phyloP scores from a whole-genome alignment of 805 yeast species.

The Brettanomyces bruxellensis region DNA sequence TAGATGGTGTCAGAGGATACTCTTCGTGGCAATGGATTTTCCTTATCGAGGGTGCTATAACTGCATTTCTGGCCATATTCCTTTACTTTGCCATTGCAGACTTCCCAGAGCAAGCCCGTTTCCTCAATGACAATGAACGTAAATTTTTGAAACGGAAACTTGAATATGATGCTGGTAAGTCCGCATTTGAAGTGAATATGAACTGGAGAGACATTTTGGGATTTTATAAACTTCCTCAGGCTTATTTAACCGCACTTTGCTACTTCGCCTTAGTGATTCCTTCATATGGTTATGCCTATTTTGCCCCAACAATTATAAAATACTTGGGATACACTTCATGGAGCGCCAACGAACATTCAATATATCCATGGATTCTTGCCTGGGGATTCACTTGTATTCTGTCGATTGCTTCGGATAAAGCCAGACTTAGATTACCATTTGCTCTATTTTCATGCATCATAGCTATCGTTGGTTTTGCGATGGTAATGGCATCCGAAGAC shows the following conservation, averaged over 20 bases:
- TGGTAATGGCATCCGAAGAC: slow-evolving; percentile 32
- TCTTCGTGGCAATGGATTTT: slow-evolving; percentile 41
- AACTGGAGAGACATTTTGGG: slow-evolving; percentile 34
- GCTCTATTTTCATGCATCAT: slow-evolving; percentile 25
- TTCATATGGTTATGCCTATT: slow-evolving; percentile 66
- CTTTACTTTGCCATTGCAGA: slow-evolving; percentile 49
- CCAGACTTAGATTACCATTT: slow-evolving; percentile 37
- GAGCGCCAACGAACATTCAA: slow-evolving; percentile 70
- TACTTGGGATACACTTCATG: slow-evolving; percentile 59
- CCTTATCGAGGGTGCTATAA: slow-evolving; percentile 29
- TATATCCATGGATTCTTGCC: slow-evolving; percentile 78
- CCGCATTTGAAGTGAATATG: slow-evolving; percentile 40
- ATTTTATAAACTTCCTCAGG: slow-evolving; percentile 50
- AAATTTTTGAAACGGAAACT: slow-evolving; percentile 50
- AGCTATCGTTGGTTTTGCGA: slow-evolving; percentile 47
- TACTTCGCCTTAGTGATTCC: slow-evolving; percentile 64
- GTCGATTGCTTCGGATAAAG: slow-evolving; percentile 54
- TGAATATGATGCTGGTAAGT: slow-evolving; percentile 40
- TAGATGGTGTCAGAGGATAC: slow-evolving; percentile 36
- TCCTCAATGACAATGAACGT: slow-evolving; percentile 43
- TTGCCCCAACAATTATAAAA: slow-evolving; percentile 58
- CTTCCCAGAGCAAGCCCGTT: slow-evolving; percentile 63
- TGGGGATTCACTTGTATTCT: slow-evolving; percentile 54
- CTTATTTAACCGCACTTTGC: slow-evolving; percentile 48
- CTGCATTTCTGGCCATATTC: slow-evolving; percentile 25